phyloP scores from a whole-genome alignment of 805 yeast species.

The Starmerella stigmatis region DNA sequence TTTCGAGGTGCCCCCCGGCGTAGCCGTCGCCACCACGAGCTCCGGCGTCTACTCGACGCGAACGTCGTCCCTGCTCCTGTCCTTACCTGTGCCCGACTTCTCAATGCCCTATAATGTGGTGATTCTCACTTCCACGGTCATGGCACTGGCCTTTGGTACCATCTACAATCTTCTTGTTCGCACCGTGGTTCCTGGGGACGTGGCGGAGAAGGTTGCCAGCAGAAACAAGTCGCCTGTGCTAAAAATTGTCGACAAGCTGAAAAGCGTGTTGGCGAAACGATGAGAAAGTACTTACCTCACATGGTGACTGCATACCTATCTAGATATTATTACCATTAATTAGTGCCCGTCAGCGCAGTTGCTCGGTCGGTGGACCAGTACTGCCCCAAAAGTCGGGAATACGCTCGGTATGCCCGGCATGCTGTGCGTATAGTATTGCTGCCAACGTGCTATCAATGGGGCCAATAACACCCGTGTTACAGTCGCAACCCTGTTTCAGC shows the following conservation, averaged over 20 bases:
- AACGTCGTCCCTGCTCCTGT: conserved; percentile 75
- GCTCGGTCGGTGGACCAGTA: background rate
- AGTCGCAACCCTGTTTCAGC: background rate
- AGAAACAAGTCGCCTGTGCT: background rate
- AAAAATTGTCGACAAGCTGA: background rate
- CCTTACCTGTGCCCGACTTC: conserved; percentile 93
- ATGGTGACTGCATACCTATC: no score
- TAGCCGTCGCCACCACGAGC: conserved; percentile 15
- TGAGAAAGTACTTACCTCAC: no score
- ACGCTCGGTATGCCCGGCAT: conserved; percentile 10
- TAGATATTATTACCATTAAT: no score
- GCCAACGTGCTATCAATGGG: background rate
- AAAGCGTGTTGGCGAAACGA: no score
- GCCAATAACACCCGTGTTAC: background rate
- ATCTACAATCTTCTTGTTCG: conserved; percentile 54
- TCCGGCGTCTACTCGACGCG: conserved; percentile 42
- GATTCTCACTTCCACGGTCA: conserved; percentile 81
- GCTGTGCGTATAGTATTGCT: conserved; percentile 1
- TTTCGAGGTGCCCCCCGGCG: conserved; percentile 83
- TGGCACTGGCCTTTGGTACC: conserved; percentile 86
- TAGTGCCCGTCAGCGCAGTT: background rate
- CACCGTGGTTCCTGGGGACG: conserved; percentile 30
- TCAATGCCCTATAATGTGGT: conserved; percentile 98
- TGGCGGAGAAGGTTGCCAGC: background rate
- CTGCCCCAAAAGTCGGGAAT: background rate